Percentiles rank a stretch among this genome's conserved stretches.
phyloP scores from a whole-genome alignment of 495 filamentous ascomycete genomes.

The Aspergillus hancockii region DNA sequence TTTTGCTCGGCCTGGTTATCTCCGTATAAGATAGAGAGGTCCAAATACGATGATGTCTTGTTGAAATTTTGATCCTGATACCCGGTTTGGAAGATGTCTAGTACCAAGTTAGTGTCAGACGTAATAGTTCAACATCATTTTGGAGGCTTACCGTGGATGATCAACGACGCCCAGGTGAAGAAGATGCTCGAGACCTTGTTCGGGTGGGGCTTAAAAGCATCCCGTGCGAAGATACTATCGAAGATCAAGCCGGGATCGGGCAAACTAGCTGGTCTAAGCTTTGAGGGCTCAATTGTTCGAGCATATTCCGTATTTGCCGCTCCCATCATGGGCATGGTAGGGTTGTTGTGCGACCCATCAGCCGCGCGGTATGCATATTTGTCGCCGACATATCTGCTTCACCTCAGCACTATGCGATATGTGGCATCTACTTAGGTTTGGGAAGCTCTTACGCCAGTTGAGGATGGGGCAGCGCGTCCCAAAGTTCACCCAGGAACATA shows the following conservation, averaged over 20 bases:
- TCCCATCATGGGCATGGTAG: constrained; percentile 55
- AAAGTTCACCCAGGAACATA: constrained; percentile 68
- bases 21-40: constrained; percentile 60
- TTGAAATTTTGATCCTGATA: constrained; percentile 51
- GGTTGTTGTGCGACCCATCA: constrained; percentile 71
- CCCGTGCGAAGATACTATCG: constrained; percentile 53
- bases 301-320: constrained; percentile 58
- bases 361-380: constrained; percentile 67
- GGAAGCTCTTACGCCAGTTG: constrained; percentile 45
- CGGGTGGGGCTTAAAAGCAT: constrained; percentile 54
- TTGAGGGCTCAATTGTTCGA: constrained; percentile 52
- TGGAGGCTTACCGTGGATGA: constrained; percentile 50
- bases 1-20: constrained; percentile 58
- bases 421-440: neutral
- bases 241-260: constrained; percentile 58
- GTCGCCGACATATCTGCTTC: constrained; percentile 60
- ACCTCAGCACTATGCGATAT: constrained; percentile 13
- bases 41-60: constrained; percentile 60
- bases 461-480: constrained; percentile 59
- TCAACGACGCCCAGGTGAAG: constrained; percentile 59
- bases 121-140: constrained; percentile 25
- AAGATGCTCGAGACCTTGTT: constrained; percentile 62
- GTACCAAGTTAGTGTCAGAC: constrained; percentile 6
- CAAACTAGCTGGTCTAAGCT: constrained; percentile 50
- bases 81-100: constrained; percentile 61